phyloP scores from a whole-genome alignment of 1,284 basidiomycete genomes.

The Trichosporon faecale region DNA sequence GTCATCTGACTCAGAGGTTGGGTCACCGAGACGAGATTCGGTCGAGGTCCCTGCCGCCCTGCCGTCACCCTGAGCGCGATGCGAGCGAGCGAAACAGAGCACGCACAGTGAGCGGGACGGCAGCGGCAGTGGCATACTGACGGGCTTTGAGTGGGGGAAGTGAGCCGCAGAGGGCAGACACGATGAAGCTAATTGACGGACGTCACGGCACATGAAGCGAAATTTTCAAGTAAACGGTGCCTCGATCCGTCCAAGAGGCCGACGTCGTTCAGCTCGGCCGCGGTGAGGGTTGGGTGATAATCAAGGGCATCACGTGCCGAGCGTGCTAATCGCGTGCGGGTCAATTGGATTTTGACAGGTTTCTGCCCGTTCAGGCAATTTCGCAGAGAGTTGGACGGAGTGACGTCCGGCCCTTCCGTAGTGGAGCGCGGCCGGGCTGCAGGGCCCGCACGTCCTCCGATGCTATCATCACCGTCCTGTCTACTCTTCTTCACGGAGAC shows the following conservation, averaged over 20 bases:
- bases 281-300: not conserved
- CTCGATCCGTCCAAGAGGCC: not conserved
- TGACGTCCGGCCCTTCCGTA: not conserved
- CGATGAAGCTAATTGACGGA: not conserved
- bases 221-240: not conserved
- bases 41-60: not conserved
- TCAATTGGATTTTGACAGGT: not conserved
- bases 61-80: not conserved
- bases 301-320: not conserved
- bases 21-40: not conserved
- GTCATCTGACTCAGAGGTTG: not conserved
- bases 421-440: constrained; percentile 5
- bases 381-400: not conserved
- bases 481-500: not conserved
- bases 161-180: not conserved
- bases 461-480: not conserved
- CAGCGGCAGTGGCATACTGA: not conserved
- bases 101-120: not conserved
- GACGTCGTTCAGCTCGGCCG: constrained; percentile 6
- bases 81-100: not conserved
- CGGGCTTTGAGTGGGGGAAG: constrained; percentile 9
- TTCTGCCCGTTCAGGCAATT: not conserved
- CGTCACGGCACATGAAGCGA: not conserved
- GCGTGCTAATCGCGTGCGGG: not conserved
- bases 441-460: not conserved